Evolutionary conservation across 2,329 filamentous ascomycete genomes (phyloP).

Genomic region (Pleoardoris graminearum): DNA sequence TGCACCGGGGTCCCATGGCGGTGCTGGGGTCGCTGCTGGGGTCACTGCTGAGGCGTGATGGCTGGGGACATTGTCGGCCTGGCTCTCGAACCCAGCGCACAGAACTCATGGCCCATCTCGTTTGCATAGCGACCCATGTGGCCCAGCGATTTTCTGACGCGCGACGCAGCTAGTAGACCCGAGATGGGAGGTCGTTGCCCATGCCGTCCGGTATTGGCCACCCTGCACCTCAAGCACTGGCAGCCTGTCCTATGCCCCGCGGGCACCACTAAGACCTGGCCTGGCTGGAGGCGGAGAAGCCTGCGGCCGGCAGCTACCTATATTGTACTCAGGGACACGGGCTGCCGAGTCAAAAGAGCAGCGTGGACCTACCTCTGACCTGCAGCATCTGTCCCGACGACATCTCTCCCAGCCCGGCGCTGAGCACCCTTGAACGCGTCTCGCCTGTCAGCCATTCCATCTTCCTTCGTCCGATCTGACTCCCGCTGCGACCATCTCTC

Average conservation of each 20-base stretch:
- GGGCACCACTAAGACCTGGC: conserved; percentile 34
- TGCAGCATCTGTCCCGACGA: conserved; percentile 37
- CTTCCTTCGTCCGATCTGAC: conserved; percentile 2
- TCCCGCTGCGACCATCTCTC: conserved; percentile 1
- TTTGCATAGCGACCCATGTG: conserved; percentile 37
- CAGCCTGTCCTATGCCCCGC: conserved; percentile 42
- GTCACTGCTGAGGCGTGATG: conserved; percentile 33
- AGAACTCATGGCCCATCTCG: conserved; percentile 37
- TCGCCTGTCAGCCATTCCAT: conserved; percentile 3
- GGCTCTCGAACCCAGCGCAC: conserved; percentile 28
- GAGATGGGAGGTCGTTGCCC: conserved; percentile 34
- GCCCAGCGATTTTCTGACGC: conserved; percentile 40
- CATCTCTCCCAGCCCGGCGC: conserved; percentile 34
- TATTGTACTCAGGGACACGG: conserved; percentile 44
- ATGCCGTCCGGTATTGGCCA: conserved; percentile 41
- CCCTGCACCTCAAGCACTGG: conserved; percentile 38
- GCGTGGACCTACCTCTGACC: conserved; percentile 33
- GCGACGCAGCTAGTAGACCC: conserved; percentile 38
- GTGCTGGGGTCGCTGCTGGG: conserved; percentile 30
- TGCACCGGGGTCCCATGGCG: conserved; percentile 27
- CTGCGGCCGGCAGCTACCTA: conserved; percentile 38
- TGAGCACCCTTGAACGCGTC: conserved; percentile 21
- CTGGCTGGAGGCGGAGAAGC: conserved; percentile 31
- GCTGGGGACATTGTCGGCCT: conserved; percentile 30
- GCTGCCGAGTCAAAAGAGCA: conserved; percentile 32